A percentile compares a stretch with the other conserved stretches of the same genome.
Conservation (phyloP, 2,329 filamentous ascomycete genomes). For the Apiospora arundinis region DNA sequence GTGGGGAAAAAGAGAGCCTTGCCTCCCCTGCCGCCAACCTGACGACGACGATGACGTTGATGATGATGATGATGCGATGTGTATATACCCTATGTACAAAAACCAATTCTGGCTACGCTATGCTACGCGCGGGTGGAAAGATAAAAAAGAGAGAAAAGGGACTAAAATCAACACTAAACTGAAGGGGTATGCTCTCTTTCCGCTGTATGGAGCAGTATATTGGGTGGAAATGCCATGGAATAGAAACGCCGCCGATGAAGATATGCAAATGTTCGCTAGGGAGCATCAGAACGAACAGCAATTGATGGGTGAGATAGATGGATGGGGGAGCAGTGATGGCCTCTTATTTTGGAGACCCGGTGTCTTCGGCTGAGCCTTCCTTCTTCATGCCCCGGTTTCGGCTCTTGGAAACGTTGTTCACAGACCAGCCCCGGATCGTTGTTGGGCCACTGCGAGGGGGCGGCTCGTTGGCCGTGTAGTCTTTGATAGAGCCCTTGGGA, state of each 20-base stretch:
- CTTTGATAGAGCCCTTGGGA: constrained; percentile 61
- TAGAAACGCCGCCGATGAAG: constrained; percentile 1
- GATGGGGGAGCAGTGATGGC: neutral
- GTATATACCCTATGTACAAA: constrained; percentile 20
- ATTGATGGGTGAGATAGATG: neutral
- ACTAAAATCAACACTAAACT: neutral
- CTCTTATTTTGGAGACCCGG: constrained; percentile 25
- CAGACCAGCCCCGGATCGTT: constrained; percentile 63
- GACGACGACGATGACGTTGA: neutral
- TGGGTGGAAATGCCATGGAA: constrained; percentile 5
- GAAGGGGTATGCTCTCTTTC: neutral
- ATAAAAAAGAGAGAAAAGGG: neutral
- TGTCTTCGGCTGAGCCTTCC: constrained; percentile 28
- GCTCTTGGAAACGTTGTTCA: constrained; percentile 45
- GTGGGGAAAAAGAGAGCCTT: neutral
- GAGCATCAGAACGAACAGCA: neutral
- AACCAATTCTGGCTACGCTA: constrained; percentile 19
- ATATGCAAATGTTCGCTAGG: constrained; percentile 4
- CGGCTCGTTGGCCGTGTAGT: constrained; percentile 61
- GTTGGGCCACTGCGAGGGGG: constrained; percentile 62
- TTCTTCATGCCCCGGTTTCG: constrained; percentile 38
- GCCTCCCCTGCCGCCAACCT: neutral
- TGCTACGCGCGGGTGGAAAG: constrained; percentile 2
- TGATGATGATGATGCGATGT: constrained; percentile 10
- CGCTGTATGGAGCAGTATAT: constrained; percentile 9